phyloP scores from a whole-genome alignment of 2,329 filamentous ascomycete species.

The Uncinocarpus reesii region DNA sequence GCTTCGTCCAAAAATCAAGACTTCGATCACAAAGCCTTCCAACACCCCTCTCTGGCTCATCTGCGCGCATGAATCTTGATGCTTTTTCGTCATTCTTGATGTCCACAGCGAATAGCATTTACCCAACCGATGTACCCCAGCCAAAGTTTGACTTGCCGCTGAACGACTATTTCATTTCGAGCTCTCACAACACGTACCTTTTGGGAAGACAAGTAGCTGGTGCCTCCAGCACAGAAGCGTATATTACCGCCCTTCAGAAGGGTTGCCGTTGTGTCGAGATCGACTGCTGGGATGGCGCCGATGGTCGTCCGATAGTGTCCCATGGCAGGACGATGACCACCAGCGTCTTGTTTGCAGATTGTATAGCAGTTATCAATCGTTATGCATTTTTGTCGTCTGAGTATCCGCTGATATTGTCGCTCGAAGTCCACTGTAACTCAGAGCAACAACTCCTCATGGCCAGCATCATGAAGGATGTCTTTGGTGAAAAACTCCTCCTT shows the following conservation, averaged over 20 bases:
- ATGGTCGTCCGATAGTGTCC: conserved; percentile 78
- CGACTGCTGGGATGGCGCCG: conserved; percentile 91
- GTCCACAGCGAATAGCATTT: conserved; percentile 61
- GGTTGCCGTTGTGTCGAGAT: conserved; percentile 95
- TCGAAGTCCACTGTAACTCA: conserved; percentile 85
- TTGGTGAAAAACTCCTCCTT: conserved; percentile 67
- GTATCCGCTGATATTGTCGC: conserved; percentile 85
- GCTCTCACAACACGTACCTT: conserved; percentile 96
- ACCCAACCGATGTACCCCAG: conserved; percentile 50
- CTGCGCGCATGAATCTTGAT: conserved; percentile 60
- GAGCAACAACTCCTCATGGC: conserved; percentile 82
- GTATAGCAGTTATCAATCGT: conserved; percentile 84
- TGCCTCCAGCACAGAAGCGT: conserved; percentile 85
- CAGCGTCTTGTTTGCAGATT: conserved; percentile 79
- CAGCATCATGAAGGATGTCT: conserved; percentile 73
- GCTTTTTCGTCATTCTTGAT: conserved; percentile 69
- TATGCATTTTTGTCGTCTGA: conserved; percentile 83
- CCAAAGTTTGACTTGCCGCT: conserved; percentile 68
- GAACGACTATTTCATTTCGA: conserved; percentile 97
- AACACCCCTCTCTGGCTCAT: conserved; percentile 37
- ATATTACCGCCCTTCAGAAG: conserved; percentile 76
- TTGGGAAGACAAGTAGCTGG: conserved; percentile 82
- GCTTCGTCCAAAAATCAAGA: conserved; percentile 53
- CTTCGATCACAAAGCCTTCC: conserved; percentile 37
- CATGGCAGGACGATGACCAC: conserved; percentile 85